phyloP scores from a whole-genome alignment of 2,329 filamentous ascomycete genomes.

The Sclerotinia minor region DNA sequence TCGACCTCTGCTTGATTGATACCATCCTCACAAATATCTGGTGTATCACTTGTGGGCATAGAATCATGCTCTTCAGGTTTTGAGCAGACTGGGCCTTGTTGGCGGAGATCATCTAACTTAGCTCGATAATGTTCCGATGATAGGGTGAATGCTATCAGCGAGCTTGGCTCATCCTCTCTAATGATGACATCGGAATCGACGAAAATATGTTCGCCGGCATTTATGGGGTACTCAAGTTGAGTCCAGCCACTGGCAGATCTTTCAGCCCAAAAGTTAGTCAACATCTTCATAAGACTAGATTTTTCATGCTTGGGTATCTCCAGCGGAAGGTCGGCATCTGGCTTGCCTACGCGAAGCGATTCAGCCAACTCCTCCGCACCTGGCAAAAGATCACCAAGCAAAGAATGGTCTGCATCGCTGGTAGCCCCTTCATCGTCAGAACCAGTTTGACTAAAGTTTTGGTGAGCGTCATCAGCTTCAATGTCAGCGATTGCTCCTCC shows the following conservation, averaged over 20 bases:
- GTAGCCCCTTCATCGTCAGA: conserved; percentile 66
- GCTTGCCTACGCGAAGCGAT: conserved; percentile 54
- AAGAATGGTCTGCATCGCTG: conserved; percentile 72
- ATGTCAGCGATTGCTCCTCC: conserved; percentile 41
- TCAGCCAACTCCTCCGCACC: conserved; percentile 63
- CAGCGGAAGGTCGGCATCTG: conserved; percentile 59
- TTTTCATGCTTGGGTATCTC: conserved; percentile 92
- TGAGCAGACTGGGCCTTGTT: conserved; percentile 48
- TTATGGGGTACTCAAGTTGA: conserved; percentile 87
- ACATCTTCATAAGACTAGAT: conserved; percentile 88
- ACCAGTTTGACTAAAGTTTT: conserved; percentile 58
- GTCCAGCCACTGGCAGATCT: conserved; percentile 94
- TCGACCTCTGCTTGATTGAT: conserved; percentile 73
- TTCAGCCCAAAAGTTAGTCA: conserved; percentile 98
- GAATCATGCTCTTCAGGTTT: conserved; percentile 38
- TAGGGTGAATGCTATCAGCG: conserved; percentile 88
- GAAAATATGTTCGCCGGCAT: conserved; percentile 88
- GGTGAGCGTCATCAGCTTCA: conserved; percentile 48
- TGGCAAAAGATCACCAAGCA: conserved; percentile 67
- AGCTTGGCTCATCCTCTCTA: conserved; percentile 94
- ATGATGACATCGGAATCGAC: conserved; percentile 97
- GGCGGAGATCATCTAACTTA: conserved; percentile 70
- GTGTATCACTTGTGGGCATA: conserved; percentile 36
- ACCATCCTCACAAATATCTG: conserved; percentile 40
- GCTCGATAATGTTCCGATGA: conserved; percentile 82